Base-by-base conservation (phyloP, 805 yeast species). In the Yarrowia sp. region DNA sequence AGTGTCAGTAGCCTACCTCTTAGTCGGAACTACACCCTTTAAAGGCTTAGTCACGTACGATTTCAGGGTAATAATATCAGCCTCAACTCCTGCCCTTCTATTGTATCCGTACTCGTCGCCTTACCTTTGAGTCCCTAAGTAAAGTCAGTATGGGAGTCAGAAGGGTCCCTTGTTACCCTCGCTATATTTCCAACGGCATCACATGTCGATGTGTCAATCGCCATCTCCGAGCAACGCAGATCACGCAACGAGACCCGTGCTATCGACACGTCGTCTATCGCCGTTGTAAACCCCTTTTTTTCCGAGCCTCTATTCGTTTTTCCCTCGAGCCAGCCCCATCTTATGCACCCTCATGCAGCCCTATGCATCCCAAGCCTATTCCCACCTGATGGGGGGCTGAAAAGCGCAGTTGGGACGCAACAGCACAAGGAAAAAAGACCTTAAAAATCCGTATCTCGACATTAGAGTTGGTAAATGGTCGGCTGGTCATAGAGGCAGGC, bases 331-430 rank as follows among this genome's bases (percentile, higher is more conserved):
- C 59, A 53, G 59, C 59, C 59, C 59, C 59, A 53, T 53, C 19
- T 12, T 5, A 35, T 35, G 35, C 35, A 14, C 56, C 9, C 35
- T 22, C 26, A 16, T 26, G 32, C 32, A 26, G 32, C 32, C 32
- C 32, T 3, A 41, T 52, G 58, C 58, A 52, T n/a, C 32, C 11
- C 0, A 12, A 53, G 45, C 10, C 45, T 53, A 53, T 40, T 26
- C 12, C 16, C 59, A 12, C 22, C 59, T 53, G 59, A 40, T 40
- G 59, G 59, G 59, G 32, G 59, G 59, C 59, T 53, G 59, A 53
- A 53, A 19, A 40, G 43, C 45, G 59, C 59, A 53, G 43, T 8
- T 12, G 35, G 59, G 59, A 53, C 36, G 59, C 59, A 40, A 11
- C 16, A 4, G n/a, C 26, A 56, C 64, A 56, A 56, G 42, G 49